A percentile compares a stretch with the other conserved stretches of the same genome.
phyloP scores from a whole-genome alignment of 106 monocot species.

The Platanthera zijinensis region DNA sequence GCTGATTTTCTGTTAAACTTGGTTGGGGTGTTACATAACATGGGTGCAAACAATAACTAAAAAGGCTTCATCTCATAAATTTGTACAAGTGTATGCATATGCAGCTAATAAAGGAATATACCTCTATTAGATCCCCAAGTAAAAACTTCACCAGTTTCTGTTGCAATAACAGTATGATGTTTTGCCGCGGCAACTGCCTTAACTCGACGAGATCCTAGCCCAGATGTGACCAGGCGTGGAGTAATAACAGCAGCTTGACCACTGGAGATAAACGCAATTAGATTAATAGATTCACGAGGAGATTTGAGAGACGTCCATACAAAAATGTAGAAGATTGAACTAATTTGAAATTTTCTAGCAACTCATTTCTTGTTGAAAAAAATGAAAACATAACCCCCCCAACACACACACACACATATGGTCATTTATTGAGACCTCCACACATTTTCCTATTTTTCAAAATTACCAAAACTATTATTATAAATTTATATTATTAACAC shows the following conservation, averaged over 20 bases:
- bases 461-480: too few species aligned
- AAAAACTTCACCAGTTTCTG: slow-evolving; percentile 84
- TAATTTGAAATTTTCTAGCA: too few species aligned
- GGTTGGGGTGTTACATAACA: not conserved
- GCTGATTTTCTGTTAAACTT: too few species aligned
- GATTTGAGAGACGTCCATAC: not conserved
- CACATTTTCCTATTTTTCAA: too few species aligned
- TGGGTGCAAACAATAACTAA: not conserved
- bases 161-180: slow-evolving; percentile 95
- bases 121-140: slow-evolving; percentile 99
- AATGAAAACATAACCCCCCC: too few species aligned
- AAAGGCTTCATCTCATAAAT: not conserved
- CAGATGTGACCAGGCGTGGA: slow-evolving; percentile 67
- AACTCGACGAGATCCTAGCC: slow-evolving; percentile 66
- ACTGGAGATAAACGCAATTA: slow-evolving; percentile 38
- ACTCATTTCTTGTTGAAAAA: too few species aligned
- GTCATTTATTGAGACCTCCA: too few species aligned
- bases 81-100: not conserved
- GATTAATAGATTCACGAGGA: not conserved
- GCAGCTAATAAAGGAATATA: slow-evolving; percentile 11
- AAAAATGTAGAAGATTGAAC: too few species aligned
- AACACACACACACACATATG: too few species aligned
- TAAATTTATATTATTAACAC: too few species aligned
- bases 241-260: slow-evolving; percentile 97
- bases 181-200: slow-evolving; percentile 83